Base-by-base conservation (phyloP, 306 rosid genomes). In the Mimosa bimucronata region DNA sequence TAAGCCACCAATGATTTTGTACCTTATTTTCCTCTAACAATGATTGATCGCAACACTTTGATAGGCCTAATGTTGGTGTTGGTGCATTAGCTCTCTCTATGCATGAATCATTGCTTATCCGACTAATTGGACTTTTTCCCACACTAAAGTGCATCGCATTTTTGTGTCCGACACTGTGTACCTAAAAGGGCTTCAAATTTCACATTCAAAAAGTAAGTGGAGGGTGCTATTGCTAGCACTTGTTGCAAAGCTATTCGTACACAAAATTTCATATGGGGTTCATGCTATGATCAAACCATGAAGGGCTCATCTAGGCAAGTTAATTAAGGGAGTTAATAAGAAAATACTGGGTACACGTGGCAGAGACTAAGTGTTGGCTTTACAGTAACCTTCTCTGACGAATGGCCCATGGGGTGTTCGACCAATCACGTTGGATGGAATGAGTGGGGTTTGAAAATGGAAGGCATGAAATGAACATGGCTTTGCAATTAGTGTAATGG, bases 401-500 rank as follows among this genome's bases (percentile, higher is more conserved):
- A 80, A 68, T 69, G 81, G 66, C 77, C 9, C 82, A 64, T 30
- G 75, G 80, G 84, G 78, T 18, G 75, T 70, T 87, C 71, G 76
- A 85, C 86, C 80, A 69, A 81, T 83, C 91, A 80, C 80, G 85
- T 86, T 88, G 68, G 45, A 77, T 58, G 60, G 62, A 90, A 83
- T 81, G 86, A 72, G 76, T 83, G 74, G 74, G 66, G 69, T 62
- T 80, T 75, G 79, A 60, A 67, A 60, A 74, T 79, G 80, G 46
- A 14, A 81, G 80, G 76, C 82, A 60, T 25, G 45, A 71, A 73
- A 71, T 34, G 80, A 83, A 70, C 57, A 79, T 40, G 86, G 37
- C 58, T 67, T 69, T 29, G 76, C 74, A 78, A 88, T 87, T 68
- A 91, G 87, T 74, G 77, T 58, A 78, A 76, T 84, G 81, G 88